phyloP scores from a whole-genome alignment of 352 stramenopile species.

The Aphanomyces euteiches region DNA sequence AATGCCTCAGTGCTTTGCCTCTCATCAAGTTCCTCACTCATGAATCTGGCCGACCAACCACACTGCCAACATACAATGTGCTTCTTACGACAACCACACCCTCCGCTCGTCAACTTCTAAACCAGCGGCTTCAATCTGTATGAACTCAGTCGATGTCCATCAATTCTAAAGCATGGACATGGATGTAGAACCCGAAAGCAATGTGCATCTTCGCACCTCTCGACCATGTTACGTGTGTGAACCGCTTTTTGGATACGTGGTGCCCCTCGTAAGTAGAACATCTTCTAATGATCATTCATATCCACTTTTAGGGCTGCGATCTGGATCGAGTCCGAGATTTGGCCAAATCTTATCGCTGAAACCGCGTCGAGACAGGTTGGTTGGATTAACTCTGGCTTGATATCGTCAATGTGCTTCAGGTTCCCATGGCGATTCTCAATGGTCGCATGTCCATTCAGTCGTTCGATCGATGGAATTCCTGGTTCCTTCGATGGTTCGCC shows the following conservation, averaged over 20 bases:
- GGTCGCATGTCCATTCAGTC: slow-evolving; percentile 57
- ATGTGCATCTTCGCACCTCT: slow-evolving; percentile 64
- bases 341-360: slow-evolving; percentile 64
- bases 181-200: slow-evolving; percentile 32
- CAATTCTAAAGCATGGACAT: slow-evolving; percentile 21
- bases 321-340: slow-evolving; percentile 82
- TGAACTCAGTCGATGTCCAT: background rate
- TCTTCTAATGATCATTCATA: background rate
- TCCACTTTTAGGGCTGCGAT: slow-evolving; percentile 46
- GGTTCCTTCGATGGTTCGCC: slow-evolving; percentile 31
- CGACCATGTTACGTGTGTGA: slow-evolving; percentile 48
- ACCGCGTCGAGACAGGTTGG: slow-evolving; percentile 39
- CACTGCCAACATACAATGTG: slow-evolving; percentile 37
- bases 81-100: slow-evolving; percentile 69
- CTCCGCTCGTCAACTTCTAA: slow-evolving; percentile 48
- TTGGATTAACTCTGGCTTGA: background rate
- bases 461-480: slow-evolving; percentile 49
- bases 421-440: slow-evolving; percentile 62
- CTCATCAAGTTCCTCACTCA: slow-evolving; percentile 50
- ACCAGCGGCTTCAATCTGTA: slow-evolving; percentile 19
- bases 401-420: slow-evolving; percentile 30
- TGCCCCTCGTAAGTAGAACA: slow-evolving; percentile 44
- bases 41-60: slow-evolving; percentile 23
- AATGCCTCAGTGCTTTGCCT: slow-evolving; percentile 64
- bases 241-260: slow-evolving; percentile 61